Percentiles rank a stretch among this genome's conserved stretches.
Evolutionary conservation across 192 early-diverging fungal genomes (phyloP).

Genomic region (Linnemannia schmuckeri): DNA sequence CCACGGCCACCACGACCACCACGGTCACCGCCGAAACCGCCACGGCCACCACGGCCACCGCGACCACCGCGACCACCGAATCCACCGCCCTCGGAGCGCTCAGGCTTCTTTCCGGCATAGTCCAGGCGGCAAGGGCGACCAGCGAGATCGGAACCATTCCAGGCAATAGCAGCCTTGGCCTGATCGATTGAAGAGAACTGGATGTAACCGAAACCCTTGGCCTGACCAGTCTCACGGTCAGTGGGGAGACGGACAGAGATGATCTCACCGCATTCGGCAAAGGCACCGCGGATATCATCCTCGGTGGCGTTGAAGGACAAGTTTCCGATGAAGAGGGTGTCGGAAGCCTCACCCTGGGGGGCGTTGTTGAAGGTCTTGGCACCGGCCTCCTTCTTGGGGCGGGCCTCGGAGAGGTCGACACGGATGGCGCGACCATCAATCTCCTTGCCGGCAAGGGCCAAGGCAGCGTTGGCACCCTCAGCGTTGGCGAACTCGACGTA

Average conservation of each 20-base stretch:
- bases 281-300: slow-evolving; percentile 63
- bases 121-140: slow-evolving; percentile 89
- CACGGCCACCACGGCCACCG: slow-evolving; percentile 27
- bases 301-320: slow-evolving; percentile 75
- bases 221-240: slow-evolving; percentile 77
- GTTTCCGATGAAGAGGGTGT: slow-evolving; percentile 88
- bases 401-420: slow-evolving; percentile 76
- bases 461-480: slow-evolving; percentile 75
- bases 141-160: slow-evolving; percentile 79
- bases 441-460: slow-evolving; percentile 73
- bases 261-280: slow-evolving; percentile 72
- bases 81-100: slow-evolving; percentile 58
- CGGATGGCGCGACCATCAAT: slow-evolving; percentile 85
- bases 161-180: slow-evolving; percentile 79
- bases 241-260: slow-evolving; percentile 76
- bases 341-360: slow-evolving; percentile 64
- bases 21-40: slow-evolving; percentile 55
- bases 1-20: slow-evolving; percentile 69
- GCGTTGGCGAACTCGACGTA: slow-evolving; percentile 83
- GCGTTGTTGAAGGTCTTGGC: slow-evolving; percentile 50
- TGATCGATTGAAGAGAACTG: slow-evolving; percentile 76
- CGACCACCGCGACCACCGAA: slow-evolving; percentile 45
- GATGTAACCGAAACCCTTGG: slow-evolving; percentile 91
- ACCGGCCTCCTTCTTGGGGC: slow-evolving; percentile 63
- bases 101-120: slow-evolving; percentile 68